Percentiles rank a stretch among this genome's conserved stretches.
These are phyloP conservation scores for Candida maris DNA, from an alignment of 805 yeast genomes.

Conservation along the genomic window DNA sequence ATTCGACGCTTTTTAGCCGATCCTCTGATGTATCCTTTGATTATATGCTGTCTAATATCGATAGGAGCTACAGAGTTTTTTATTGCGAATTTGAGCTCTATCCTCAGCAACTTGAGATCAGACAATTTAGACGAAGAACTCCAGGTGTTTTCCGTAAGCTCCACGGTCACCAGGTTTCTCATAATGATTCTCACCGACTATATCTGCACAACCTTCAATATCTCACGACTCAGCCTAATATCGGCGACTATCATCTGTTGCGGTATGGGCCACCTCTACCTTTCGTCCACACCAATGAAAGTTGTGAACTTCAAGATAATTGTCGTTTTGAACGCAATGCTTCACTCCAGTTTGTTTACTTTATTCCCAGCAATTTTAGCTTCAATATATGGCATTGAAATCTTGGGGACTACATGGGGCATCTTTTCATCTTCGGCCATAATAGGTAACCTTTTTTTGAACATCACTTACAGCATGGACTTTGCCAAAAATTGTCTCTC, in stretches of 20 bases:
- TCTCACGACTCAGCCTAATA: constrained; percentile 29
- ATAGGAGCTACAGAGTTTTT: constrained; percentile 87
- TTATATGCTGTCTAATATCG: constrained; percentile 60
- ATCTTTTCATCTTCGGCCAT: constrained; percentile 77
- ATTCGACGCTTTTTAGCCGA: constrained; percentile 32
- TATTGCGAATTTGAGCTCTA: constrained; percentile 70
- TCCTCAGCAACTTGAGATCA: constrained; percentile 22
- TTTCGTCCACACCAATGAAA: constrained; percentile 25
- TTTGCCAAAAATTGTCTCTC: constrained; percentile 44
- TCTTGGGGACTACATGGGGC: constrained; percentile 93
- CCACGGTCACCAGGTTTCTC: constrained; percentile 65
- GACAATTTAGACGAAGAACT: constrained; percentile 20
- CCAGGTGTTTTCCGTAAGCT: constrained; percentile 46
- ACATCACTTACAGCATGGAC: constrained; percentile 71
- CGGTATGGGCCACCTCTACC: constrained; percentile 28
- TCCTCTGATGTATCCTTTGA: constrained; percentile 60
- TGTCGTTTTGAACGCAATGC: constrained; percentile 26
- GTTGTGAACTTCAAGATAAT: constrained; percentile 20
- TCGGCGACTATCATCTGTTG: constrained; percentile 24
- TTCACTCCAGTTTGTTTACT: constrained; percentile 80
- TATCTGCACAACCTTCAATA: constrained; percentile 30
- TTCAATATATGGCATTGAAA: constrained; percentile 80
- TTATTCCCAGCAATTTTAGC: constrained; percentile 82
- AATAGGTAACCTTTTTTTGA: constrained; percentile 28
- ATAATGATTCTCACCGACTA: constrained; percentile 71